phyloP scores from a whole-genome alignment of 306 rosid genomes.

The Datisca glomerata region DNA sequence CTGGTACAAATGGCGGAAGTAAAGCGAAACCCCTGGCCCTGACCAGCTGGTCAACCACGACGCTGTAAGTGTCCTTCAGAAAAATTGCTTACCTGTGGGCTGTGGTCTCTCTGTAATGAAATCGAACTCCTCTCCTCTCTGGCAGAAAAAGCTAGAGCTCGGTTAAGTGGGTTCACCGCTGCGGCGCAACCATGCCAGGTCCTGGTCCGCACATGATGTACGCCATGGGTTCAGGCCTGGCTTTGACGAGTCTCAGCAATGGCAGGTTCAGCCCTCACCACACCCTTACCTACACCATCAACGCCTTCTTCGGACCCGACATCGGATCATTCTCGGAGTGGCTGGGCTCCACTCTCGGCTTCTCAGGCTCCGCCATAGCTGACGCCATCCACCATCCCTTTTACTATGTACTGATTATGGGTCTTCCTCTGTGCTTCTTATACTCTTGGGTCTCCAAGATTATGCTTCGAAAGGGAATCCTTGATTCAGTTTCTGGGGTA shows the following conservation, averaged over 20 bases:
- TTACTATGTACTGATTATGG: conserved; percentile 42
- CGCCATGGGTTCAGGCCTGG: conserved; percentile 70
- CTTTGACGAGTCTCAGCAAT: conserved; percentile 26
- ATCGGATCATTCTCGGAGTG: conserved; percentile 82
- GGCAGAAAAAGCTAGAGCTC: no score
- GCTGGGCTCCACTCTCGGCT: conserved; percentile 38
- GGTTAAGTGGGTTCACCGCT: no score
- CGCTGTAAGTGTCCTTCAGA: no score
- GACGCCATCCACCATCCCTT: conserved; percentile 60
- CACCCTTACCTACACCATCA: conserved; percentile 48
- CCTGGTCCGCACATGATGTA: conserved; percentile 87
- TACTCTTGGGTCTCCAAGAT: conserved; percentile 50
- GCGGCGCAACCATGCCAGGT: conserved; percentile 53
- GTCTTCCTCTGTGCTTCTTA: conserved; percentile 54
- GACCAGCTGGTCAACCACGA: no score
- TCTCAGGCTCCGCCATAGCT: conserved; percentile 32
- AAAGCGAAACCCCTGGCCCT: no score
- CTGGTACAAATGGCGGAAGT: no score
- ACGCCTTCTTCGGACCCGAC: conserved; percentile 90
- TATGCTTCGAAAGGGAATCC: conserved; percentile 34
- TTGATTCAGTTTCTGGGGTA: conserved; percentile 50
- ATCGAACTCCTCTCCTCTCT: no score
- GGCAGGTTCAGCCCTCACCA: conserved; percentile 80
- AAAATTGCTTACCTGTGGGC: no score
- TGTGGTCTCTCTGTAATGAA: no score